Conservation (phyloP, 495 filamentous ascomycete genomes). For the Tirmania nivea region DNA sequence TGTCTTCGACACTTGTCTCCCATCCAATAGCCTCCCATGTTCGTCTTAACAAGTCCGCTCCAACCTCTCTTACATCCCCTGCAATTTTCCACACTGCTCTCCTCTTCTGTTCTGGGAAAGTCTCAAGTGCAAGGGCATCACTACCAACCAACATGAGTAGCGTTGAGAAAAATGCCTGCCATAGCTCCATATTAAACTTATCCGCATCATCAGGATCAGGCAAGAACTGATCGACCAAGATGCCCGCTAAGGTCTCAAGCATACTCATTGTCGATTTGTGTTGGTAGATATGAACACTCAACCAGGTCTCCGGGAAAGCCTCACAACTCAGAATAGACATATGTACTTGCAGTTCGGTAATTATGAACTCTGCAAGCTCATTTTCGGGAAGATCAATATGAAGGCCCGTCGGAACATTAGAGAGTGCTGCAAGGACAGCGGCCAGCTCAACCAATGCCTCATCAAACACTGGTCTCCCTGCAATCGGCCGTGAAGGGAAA, state of each 20-base stretch:
- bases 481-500: constrained; percentile 53
- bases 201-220: constrained; percentile 84
- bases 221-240: constrained; percentile 56
- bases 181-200: constrained; percentile 75
- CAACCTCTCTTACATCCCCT: constrained; percentile 82
- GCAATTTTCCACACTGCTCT: constrained; percentile 97
- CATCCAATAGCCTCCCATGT: constrained; percentile 96
- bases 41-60: constrained; percentile 57
- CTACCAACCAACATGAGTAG: constrained; percentile 76
- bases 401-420: constrained; percentile 44
- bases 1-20: constrained; percentile 56
- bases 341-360: constrained; percentile 56
- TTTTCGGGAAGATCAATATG: constrained; percentile 49
- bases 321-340: constrained; percentile 75
- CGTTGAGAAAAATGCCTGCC: constrained; percentile 80
- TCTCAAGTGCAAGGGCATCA: constrained; percentile 73
- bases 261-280: constrained; percentile 77
- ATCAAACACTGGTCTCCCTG: constrained; percentile 45
- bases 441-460: constrained; percentile 79
- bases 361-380: constrained; percentile 52
- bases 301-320: constrained; percentile 73
- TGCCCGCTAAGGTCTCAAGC: constrained; percentile 59
- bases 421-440: constrained; percentile 61
- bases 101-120: constrained; percentile 90
- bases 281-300: constrained; percentile 85